phyloP scores from a whole-genome alignment of 2,329 filamentous ascomycete species.

The Talaromyces atroroseus region DNA sequence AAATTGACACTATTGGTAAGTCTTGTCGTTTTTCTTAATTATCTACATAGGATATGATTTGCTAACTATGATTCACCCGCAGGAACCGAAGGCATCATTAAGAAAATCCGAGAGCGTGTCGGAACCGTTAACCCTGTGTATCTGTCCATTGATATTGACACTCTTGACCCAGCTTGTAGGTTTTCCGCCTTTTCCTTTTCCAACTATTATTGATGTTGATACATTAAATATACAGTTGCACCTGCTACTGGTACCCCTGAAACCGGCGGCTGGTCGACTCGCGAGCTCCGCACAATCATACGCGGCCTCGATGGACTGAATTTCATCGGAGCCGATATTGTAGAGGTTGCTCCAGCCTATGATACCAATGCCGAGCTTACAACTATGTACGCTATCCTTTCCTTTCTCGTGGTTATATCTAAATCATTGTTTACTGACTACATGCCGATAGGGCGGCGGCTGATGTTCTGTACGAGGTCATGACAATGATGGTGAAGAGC shows the following conservation, averaged over 20 bases:
- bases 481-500: constrained; percentile 77
- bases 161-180: constrained; percentile 73
- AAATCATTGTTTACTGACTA: not conserved
- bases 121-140: constrained; percentile 68
- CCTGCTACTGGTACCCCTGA: constrained; percentile 55
- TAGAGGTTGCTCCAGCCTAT: constrained; percentile 59
- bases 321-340: constrained; percentile 56
- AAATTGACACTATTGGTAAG: constrained; percentile 59
- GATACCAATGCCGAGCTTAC: constrained; percentile 58
- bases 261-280: constrained; percentile 57
- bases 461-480: constrained; percentile 69
- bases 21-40: not conserved
- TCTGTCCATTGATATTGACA: constrained; percentile 80
- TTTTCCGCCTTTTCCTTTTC: constrained; percentile 11
- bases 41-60: not conserved
- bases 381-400: constrained; percentile 31
- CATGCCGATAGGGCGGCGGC: constrained; percentile 32
- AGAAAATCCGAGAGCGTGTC: constrained; percentile 69
- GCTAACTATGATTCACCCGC: not conserved
- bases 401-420: not conserved
- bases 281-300: constrained; percentile 54
- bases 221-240: constrained; percentile 23
- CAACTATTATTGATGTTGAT: not conserved
- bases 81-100: constrained; percentile 66
- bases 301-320: constrained; percentile 55